Percentiles rank a stretch among this genome's conserved stretches.
phyloP scores from a whole-genome alignment of 768 basidiomycete genomes.

The Collybia sordida region DNA sequence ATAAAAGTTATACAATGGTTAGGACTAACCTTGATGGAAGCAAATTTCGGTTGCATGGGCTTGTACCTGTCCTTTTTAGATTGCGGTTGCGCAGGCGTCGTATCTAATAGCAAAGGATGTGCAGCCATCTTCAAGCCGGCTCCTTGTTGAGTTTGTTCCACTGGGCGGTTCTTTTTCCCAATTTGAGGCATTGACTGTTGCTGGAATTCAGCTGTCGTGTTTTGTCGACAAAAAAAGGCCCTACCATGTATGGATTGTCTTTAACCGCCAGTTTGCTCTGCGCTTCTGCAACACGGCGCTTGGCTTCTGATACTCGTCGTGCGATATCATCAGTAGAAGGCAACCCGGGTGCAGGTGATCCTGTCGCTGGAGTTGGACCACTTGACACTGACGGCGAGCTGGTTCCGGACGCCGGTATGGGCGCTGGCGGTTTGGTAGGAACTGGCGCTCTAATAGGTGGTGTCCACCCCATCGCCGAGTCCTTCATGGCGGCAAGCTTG shows the following conservation, averaged over 20 bases:
- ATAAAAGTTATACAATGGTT: neutral
- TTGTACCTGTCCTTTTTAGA: constrained; percentile 93
- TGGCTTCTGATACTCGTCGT: constrained; percentile 80
- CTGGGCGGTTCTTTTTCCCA: constrained; percentile 52
- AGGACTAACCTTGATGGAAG: constrained; percentile 76
- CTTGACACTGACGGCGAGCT: constrained; percentile 34
- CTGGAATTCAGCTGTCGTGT: constrained; percentile 1
- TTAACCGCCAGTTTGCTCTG: constrained; percentile 73
- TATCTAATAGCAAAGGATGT: constrained; percentile 81
- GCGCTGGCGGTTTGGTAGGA: constrained; percentile 34
- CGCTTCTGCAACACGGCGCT: constrained; percentile 79
- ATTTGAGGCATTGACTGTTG: constrained; percentile 52
- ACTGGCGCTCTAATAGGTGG: constrained; percentile 39
- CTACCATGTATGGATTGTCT: constrained; percentile 87
- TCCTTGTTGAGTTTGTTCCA: constrained; percentile 71
- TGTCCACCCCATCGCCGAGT: constrained; percentile 29
- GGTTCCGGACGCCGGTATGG: constrained; percentile 28
- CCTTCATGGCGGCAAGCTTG: constrained; percentile 77
- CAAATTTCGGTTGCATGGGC: constrained; percentile 99
- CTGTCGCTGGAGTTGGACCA: constrained; percentile 44
- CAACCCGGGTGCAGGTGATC: constrained; percentile 27
- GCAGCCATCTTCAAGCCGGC: constrained; percentile 89
- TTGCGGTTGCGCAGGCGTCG: constrained; percentile 54
- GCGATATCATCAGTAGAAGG: constrained; percentile 61
- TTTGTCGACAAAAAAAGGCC: constrained; percentile 10